A percentile compares a stretch with the other conserved stretches of the same genome.
These are phyloP conservation scores for Dryadomyces quercus-mongolicae DNA, from an alignment of 2,329 filamentous ascomycete genomes.

Conservation along the genomic window DNA sequence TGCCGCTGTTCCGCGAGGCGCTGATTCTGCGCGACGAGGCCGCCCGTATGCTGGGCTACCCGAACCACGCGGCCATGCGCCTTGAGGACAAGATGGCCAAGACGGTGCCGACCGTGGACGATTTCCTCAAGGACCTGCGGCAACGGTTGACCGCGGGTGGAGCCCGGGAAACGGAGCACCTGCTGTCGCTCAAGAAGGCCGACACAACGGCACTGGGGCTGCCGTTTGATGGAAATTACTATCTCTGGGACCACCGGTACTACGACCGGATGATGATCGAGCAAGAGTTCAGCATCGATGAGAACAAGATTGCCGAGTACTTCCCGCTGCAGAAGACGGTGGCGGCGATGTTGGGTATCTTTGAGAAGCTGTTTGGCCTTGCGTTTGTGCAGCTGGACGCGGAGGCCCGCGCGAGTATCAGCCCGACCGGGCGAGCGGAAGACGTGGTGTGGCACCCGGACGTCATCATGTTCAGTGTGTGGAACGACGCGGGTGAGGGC, in stretches of 20 bases:
- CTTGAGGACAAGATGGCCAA: constrained; percentile 85
- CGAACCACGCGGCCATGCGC: constrained; percentile 61
- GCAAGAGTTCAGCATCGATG: constrained; percentile 68
- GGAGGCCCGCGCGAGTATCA: constrained; percentile 52
- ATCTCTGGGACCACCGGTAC: constrained; percentile 72
- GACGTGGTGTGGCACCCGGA: constrained; percentile 76
- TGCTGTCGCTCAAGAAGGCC: constrained; percentile 63
- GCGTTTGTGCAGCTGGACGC: constrained; percentile 61
- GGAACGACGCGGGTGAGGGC: constrained; percentile 57
- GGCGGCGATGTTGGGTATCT: constrained; percentile 68
- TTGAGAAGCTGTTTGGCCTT: constrained; percentile 71
- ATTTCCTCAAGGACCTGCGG: constrained; percentile 61
- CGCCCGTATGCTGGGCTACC: constrained; percentile 64
- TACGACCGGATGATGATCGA: constrained; percentile 74
- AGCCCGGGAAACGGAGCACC: constrained; percentile 53
- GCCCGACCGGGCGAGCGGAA: constrained; percentile 53
- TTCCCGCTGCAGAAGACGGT: constrained; percentile 68
- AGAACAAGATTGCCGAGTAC: constrained; percentile 71
- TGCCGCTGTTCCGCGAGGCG: constrained; percentile 61
- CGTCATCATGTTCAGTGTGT: constrained; percentile 72
- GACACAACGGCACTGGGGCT: constrained; percentile 49
- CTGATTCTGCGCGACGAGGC: constrained; percentile 66
- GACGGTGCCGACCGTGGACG: constrained; percentile 56
- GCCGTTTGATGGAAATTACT: constrained; percentile 57
- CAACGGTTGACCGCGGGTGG: constrained; percentile 56